Base-by-base conservation (phyloP, 768 basidiomycete species). In the Lyophyllum semitale region DNA sequence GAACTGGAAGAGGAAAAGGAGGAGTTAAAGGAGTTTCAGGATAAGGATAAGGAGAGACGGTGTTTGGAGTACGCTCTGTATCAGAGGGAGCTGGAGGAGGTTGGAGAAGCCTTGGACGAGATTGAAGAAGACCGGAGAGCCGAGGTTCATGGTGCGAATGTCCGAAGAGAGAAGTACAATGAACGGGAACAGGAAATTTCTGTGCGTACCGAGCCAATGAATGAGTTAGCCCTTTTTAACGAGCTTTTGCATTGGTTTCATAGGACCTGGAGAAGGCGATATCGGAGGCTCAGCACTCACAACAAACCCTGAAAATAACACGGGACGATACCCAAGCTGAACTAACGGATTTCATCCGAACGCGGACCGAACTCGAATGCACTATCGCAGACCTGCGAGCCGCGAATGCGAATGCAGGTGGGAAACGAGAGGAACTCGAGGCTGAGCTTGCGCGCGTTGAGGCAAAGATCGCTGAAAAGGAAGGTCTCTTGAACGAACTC, bases 1-100 rank as follows among this genome's bases (percentile, higher is more conserved):
- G 96, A 98, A 71, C 86, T 98, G 7, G 96, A 99, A 66, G 94
- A 97, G 65, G 97, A 99, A 74, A 98, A 98, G 68, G 93, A 96
- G 60, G 97, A 99, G 68, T 73, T 99, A 53, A 96, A 95, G 67
- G 94, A 97, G 68, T 99, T 92, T 66, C 94, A 97, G 69, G 88
- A 92, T 59, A 94, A 94, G 68, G 97, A 99, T 67, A 93, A 93
- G 70, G 93, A 98, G 55, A 78, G 96, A 33, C 80, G 96, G 37
- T 96, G 94, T 68, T 76, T 98, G 63, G 97, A 99, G 68, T 98
- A 98, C 68, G 93, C 95, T 0, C 72, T 98, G 58, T 93, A 97
- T 71, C 89, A 93, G 60, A 82, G 91, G 32, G 96, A 99, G 66
- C 71, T 98, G 35, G 87, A 91, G 55, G 96, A 98, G 60, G 94